phyloP scores from a whole-genome alignment of 352 stramenopile genomes.

The Globisporangium spiculum region DNA sequence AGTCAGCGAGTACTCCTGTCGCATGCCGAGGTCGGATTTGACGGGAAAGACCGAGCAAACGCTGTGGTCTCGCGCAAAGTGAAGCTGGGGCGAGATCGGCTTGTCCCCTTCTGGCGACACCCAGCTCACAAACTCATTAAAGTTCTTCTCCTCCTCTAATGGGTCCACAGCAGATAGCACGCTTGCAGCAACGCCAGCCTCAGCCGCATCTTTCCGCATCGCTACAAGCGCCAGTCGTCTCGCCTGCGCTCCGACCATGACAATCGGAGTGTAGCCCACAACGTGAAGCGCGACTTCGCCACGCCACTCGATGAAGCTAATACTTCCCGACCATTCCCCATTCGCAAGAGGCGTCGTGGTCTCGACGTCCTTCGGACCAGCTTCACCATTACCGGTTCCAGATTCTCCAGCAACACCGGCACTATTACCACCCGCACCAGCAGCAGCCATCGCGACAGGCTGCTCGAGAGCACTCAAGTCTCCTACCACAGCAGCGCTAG shows the following conservation, averaged over 20 bases:
- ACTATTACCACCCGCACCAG: background rate
- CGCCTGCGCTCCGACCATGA: constrained; percentile 78
- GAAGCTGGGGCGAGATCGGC: constrained; percentile 61
- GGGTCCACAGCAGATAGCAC: constrained; percentile 27
- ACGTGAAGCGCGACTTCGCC: constrained; percentile 75
- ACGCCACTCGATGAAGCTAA: constrained; percentile 87
- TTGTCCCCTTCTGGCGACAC: constrained; percentile 57
- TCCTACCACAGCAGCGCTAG: background rate
- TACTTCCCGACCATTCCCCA: constrained; percentile 70
- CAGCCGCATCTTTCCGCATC: constrained; percentile 43
- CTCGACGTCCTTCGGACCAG: constrained; percentile 28
- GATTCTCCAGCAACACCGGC: constrained; percentile 7
- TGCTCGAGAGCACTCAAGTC: constrained; percentile 12
- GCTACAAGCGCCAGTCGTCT: constrained; percentile 69
- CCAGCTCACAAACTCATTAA: constrained; percentile 87
- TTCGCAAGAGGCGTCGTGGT: constrained; percentile 44
- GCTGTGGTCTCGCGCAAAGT: constrained; percentile 75
- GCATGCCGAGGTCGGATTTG: constrained; percentile 49
- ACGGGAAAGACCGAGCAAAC: constrained; percentile 66
- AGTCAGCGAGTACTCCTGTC: constrained; percentile 75
- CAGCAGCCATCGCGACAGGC: background rate
- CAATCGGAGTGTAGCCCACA: constrained; percentile 64
- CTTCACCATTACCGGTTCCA: constrained; percentile 18
- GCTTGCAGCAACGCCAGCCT: constrained; percentile 18
- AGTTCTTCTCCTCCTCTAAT: constrained; percentile 73